Evolutionary conservation across 139 green algal genomes (phyloP), one percentile per base, ranked within the genome.

Genomic region (Microglena sp.): DNA sequence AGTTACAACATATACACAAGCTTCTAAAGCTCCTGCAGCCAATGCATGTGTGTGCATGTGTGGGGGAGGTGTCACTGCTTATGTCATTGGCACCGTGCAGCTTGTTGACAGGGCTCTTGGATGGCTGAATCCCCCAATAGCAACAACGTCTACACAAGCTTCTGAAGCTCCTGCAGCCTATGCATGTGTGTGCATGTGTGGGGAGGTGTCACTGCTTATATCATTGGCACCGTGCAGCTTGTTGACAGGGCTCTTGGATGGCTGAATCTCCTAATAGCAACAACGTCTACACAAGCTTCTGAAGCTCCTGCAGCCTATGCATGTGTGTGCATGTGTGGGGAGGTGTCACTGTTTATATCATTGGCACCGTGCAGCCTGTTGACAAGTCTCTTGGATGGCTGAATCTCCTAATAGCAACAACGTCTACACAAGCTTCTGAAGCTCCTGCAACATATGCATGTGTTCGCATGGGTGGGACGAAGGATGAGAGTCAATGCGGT

Each of bases 371-470:
- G 46, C 72, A 76, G 33, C 70, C 70, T 31, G 64, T 70, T 7
- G 78, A 87, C 27, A 95, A 78, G 28, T 86, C 87, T 53, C 72
- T 84, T 44, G 96, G 78, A 45, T 87, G 80, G 29, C 50, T 72
- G 66, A 98, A 98, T 5, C 86, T 90, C 2, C 46, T 79, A 4
- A 97, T 67, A 2, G 86, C 80, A 5, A 97, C 67, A 0, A 83
- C 86, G 56, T 98, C 93, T 4, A 97, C 82, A 71, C 82, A 92
- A 2, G 89, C 74, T 77, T 96, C 90, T 26, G 82, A 73, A 6
- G 86, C 90, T 4, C 90, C 89, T 6, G 84, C 74, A 2, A 81
- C 63, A 69, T 80, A 35, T n/a, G n/a, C n/a, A 55, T 4, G 35
- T 22, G 63, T 4, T 30, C 6, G n/a, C 18, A 33, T 5, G 5